phyloP scores from a whole-genome alignment of 345 rosid genomes.

The Populus nigra region DNA sequence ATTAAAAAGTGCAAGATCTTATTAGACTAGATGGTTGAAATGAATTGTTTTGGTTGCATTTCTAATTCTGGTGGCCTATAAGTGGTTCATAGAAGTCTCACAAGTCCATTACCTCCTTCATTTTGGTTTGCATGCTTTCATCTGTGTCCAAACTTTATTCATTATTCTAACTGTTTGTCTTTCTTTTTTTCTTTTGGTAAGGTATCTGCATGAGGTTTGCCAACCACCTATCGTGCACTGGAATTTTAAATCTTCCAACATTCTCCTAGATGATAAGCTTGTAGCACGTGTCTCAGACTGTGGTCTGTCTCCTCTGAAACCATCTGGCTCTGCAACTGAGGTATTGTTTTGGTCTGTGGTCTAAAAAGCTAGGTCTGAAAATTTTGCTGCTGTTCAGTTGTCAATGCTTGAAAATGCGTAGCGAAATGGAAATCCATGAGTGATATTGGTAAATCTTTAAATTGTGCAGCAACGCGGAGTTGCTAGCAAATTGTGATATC shows the following conservation, averaged over 20 bases:
- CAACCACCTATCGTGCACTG: slow-evolving; percentile 71
- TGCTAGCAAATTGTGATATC: too few species aligned
- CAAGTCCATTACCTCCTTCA: background rate
- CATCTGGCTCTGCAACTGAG: slow-evolving; percentile 56
- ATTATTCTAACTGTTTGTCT: background rate
- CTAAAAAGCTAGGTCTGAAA: background rate
- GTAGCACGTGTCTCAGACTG: slow-evolving; percentile 71
- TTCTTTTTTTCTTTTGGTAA: slow-evolving; percentile 20
- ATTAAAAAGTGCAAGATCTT: background rate
- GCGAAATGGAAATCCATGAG: background rate
- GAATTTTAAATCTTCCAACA: slow-evolving; percentile 73
- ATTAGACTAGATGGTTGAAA: background rate
- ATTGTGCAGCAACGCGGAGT: too few species aligned
- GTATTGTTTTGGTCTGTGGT: slow-evolving; percentile 26
- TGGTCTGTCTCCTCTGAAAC: slow-evolving; percentile 61
- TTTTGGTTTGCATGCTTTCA: slow-evolving; percentile 6
- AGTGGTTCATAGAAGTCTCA: background rate
- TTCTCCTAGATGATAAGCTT: slow-evolving; percentile 71
- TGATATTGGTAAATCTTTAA: too few species aligned
- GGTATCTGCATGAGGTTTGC: slow-evolving; percentile 87
- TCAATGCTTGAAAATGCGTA: background rate
- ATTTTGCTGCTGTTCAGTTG: background rate
- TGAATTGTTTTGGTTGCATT: background rate
- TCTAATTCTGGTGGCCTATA: background rate
- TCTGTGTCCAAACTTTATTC: slow-evolving; percentile 6